Percentiles rank a stretch among this genome's conserved stretches.
These are phyloP conservation scores for Penicillium cataractarum DNA, from an alignment of 495 filamentous ascomycete species.

Conservation along the genomic window DNA sequence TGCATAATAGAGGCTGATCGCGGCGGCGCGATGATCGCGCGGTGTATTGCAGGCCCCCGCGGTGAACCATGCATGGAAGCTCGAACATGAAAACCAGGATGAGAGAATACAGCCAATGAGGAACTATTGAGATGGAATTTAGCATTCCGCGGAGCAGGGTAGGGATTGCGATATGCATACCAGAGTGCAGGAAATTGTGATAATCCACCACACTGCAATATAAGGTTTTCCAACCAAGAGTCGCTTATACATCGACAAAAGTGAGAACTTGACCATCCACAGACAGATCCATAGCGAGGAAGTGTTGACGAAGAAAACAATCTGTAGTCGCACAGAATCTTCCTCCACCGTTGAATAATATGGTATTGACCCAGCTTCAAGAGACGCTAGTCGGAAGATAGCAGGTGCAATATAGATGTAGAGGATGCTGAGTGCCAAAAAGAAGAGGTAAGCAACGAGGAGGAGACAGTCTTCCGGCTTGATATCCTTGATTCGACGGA, in stretches of 20 bases:
- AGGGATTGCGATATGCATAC: neutral
- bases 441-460: slow-evolving; percentile 32
- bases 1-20: slow-evolving; percentile 46
- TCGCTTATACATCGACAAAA: slow-evolving; percentile 47
- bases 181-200: neutral
- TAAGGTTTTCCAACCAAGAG: slow-evolving; percentile 34
- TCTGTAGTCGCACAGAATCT: slow-evolving; percentile 33
- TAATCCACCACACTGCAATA: slow-evolving; percentile 38
- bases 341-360: slow-evolving; percentile 9
- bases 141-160: neutral
- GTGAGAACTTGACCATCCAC: slow-evolving; percentile 52
- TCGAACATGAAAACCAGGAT: slow-evolving; percentile 40
- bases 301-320: slow-evolving; percentile 47
- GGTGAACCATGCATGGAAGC: slow-evolving; percentile 45
- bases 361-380: neutral
- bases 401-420: slow-evolving; percentile 40
- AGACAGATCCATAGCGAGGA: slow-evolving; percentile 48
- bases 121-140: slow-evolving; percentile 16
- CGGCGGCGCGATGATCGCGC: slow-evolving; percentile 38
- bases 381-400: slow-evolving; percentile 28
- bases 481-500: slow-evolving; percentile 19
- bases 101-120: slow-evolving; percentile 42
- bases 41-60: slow-evolving; percentile 32
- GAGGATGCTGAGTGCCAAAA: slow-evolving; percentile 34
- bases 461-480: slow-evolving; percentile 38